A percentile compares a stretch with the other conserved stretches of the same genome.
Conservation (phyloP, 2,329 filamentous ascomycete genomes). For the Ceratocystis cubensis region DNA sequence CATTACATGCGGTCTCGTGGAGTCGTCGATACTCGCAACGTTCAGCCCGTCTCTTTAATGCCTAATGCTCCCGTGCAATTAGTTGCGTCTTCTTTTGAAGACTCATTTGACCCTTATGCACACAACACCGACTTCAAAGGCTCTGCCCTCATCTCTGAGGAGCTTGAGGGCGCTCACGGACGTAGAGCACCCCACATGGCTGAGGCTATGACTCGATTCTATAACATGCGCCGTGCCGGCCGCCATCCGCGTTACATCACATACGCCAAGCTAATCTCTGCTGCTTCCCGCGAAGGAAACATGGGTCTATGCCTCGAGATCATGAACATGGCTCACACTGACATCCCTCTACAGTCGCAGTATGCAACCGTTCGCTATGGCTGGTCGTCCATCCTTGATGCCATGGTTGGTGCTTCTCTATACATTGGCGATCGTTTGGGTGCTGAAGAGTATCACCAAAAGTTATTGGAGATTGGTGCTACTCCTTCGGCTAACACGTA, state of each 20-base stretch:
- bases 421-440: conserved; percentile 66
- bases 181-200: conserved; percentile 61
- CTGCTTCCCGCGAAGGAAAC: conserved; percentile 74
- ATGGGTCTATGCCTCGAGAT: conserved; percentile 76
- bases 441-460: conserved; percentile 79
- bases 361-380: conserved; percentile 84
- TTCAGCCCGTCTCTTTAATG: conserved; percentile 28
- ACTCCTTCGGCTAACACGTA: conserved; percentile 95
- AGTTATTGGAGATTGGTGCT: conserved; percentile 79
- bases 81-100: conserved; percentile 48
- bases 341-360: conserved; percentile 73
- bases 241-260: conserved; percentile 92
- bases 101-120: conserved; percentile 82
- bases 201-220: conserved; percentile 71
- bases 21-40: conserved; percentile 43
- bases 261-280: conserved; percentile 87
- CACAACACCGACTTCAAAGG: conserved; percentile 86
- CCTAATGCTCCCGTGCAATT: conserved; percentile 25
- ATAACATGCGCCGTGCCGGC: conserved; percentile 84
- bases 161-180: conserved; percentile 68
- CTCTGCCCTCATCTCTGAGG: conserved; percentile 78
- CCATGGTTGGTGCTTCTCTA: conserved; percentile 89
- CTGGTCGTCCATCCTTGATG: conserved; percentile 91
- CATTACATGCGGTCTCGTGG: conserved; percentile 46
- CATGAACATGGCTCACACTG: conserved; percentile 73